A percentile compares a stretch with the other conserved stretches of the same genome.
These are phyloP conservation scores for Speleostelium caveatum DNA, from an alignment of 78 protist genomes.

Conservation along the genomic window DNA sequence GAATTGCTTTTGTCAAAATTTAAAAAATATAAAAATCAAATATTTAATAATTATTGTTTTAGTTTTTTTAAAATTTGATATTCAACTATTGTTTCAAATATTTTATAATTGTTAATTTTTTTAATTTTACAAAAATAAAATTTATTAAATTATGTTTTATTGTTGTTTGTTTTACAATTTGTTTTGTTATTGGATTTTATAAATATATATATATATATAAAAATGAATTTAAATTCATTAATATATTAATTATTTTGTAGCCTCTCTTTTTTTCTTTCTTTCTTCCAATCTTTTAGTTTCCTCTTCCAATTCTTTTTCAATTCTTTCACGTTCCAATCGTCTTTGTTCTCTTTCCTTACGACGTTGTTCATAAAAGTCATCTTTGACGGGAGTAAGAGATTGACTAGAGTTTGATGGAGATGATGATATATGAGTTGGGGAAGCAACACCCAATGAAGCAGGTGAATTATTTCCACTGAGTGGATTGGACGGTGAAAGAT, in stretches of 20 bases:
- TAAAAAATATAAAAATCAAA: too few relatives aligned
- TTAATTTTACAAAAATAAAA: too few relatives aligned
- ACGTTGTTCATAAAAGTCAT: constrained; percentile 32
- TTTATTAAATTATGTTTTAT: too few relatives aligned
- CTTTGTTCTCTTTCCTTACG: constrained; percentile 34
- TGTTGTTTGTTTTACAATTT: too few relatives aligned
- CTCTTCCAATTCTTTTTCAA: constrained; percentile 51
- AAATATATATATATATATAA: too few relatives aligned
- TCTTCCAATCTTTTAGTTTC: constrained; percentile 69
- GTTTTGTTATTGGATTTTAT: too few relatives aligned
- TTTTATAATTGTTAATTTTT: too few relatives aligned
- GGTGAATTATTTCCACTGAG: background rate
- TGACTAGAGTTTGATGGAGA: constrained; percentile 12
- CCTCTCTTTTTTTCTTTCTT: constrained; percentile 40
- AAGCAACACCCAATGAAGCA: background rate
- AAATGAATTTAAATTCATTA: background rate
- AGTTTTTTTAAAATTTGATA: too few relatives aligned
- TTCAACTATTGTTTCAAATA: too few relatives aligned
- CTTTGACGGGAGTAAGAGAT: background rate
- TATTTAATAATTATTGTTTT: too few relatives aligned
- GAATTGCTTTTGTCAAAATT: too few relatives aligned
- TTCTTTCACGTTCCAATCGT: constrained; percentile 28
- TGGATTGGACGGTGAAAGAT: background rate
- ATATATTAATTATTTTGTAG: background rate
- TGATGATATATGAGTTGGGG: constrained; percentile 17